phyloP scores from a whole-genome alignment of 495 filamentous ascomycete species.

The Aspergillus kassunensis region DNA sequence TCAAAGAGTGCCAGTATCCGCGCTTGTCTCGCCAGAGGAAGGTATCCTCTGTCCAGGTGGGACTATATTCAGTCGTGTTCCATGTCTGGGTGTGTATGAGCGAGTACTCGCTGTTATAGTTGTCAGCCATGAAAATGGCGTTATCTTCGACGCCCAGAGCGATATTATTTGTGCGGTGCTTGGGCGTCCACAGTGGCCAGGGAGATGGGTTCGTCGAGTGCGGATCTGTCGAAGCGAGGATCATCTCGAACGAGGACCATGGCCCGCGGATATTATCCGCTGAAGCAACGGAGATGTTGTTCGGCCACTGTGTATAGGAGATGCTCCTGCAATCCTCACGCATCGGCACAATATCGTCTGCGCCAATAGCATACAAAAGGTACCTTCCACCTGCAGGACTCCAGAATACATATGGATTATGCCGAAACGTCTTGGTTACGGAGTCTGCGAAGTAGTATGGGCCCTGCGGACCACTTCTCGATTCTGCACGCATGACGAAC shows the following conservation, averaged over 20 bases:
- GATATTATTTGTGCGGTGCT: constrained; percentile 1
- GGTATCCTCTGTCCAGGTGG: constrained; percentile 30
- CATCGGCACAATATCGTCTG: not conserved
- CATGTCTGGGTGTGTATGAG: constrained; percentile 7
- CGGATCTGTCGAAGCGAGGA: not conserved
- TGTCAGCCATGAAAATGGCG: constrained; percentile 7
- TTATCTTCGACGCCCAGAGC: constrained; percentile 5
- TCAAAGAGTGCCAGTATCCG: constrained; percentile 37
- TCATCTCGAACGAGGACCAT: not conserved
- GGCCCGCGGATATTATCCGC: not conserved
- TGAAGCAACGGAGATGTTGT: constrained; percentile 14
- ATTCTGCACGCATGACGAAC: constrained; percentile 33
- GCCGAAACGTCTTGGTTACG: constrained; percentile 30
- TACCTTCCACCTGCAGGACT: constrained; percentile 29
- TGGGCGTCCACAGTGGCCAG: constrained; percentile 12
- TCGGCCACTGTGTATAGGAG: constrained; percentile 6
- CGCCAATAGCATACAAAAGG: constrained; percentile 37
- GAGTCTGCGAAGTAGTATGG: constrained; percentile 31
- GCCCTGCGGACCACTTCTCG: constrained; percentile 29
- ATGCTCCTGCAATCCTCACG: not conserved
- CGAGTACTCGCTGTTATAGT: constrained; percentile 16
- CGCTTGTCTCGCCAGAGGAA: constrained; percentile 41
- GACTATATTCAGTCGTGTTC: constrained; percentile 8
- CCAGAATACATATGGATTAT: constrained; percentile 36
- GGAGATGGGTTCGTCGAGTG: constrained; percentile 14